Conservation (phyloP, 2,329 filamentous ascomycete species). For the Cercospora sojina region DNA sequence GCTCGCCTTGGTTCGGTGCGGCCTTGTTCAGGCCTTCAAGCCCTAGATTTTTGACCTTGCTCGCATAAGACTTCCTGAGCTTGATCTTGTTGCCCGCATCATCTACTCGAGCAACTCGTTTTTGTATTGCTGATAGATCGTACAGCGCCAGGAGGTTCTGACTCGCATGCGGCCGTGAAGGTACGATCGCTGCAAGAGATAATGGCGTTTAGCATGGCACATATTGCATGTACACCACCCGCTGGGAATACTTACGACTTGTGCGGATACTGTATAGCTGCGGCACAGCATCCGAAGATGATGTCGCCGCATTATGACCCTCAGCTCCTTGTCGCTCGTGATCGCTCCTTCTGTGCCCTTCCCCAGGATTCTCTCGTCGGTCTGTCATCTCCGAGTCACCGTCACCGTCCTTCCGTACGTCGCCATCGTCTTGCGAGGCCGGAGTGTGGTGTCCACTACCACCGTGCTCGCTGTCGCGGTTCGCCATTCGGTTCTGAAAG, state of each 20-base stretch:
- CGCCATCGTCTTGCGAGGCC: constrained; percentile 28
- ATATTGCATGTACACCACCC: constrained; percentile 26
- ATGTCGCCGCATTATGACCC: constrained; percentile 2
- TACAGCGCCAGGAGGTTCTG: constrained; percentile 62
- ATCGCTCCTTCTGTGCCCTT: constrained; percentile 45
- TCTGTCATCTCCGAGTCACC: constrained; percentile 47
- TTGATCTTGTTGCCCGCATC: constrained; percentile 67
- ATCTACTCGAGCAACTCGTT: constrained; percentile 59
- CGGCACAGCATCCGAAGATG: constrained; percentile 10
- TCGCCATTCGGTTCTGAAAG: constrained; percentile 32
- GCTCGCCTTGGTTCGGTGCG: constrained; percentile 40
- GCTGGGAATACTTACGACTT: constrained; percentile 35
- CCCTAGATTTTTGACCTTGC: constrained; percentile 51
- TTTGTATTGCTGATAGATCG: constrained; percentile 55
- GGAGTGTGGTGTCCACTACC: constrained; percentile 33
- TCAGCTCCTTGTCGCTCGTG: constrained; percentile 46
- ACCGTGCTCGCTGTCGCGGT: constrained; percentile 27
- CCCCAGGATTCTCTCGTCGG: constrained; percentile 22
- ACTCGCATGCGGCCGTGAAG: constrained; percentile 56
- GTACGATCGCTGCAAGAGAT: constrained; percentile 40
- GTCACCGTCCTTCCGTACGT: constrained; percentile 40
- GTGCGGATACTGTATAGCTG: constrained; percentile 33
- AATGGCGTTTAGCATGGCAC: constrained; percentile 40
- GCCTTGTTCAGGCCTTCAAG: constrained; percentile 53
- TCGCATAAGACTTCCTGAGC: constrained; percentile 58